Base-by-base conservation (phyloP, 768 basidiomycete genomes). In the Boletus bicolor region DNA sequence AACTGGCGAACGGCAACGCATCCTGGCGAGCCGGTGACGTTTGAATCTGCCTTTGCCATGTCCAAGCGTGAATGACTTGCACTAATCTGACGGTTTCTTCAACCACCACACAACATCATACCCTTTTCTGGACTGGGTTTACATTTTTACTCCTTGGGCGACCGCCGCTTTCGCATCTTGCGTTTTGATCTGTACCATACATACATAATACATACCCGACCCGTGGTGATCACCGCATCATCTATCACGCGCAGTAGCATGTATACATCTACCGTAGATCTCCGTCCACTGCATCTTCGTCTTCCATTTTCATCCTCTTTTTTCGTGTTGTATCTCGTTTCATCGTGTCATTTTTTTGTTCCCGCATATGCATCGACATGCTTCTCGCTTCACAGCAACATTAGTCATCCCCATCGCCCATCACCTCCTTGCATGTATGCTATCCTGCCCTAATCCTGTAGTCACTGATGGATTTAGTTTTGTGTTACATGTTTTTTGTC, bases 31-130 rank as follows among this genome's bases (percentile, higher is more conserved):
- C 51, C 74, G 65, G 54, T 79, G 0, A 76, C 77, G 11, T 82
- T 81, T 68, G 88, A 90, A 65, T 80, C 83, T 32, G 77, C 87
- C 7, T 87, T 89, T 61, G 75, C 79, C 42, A 80, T 86, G 77
- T 81, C 82, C 35, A 74, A 75, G 66, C 71, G 79, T 55, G 73
- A 76, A 32, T 72, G 52, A 48, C 3, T 3, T 39, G 7, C 21
- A 7, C 15, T 21, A 28, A 19, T 19, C 30, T 32, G 26, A 19
- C 32, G 39, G 38, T 35, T 11, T 39, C 28, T n/a, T 5, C 26
- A 21, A 19, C 7, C 26, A 10, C 30, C 14, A 17, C 12, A 7
- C 9, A 3, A 30, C 42, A 5, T 7, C 24, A 14, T 17, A 5
- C 37, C 6, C 4, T 8, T 42, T 56, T 55, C 30, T 36, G 36